These are phyloP conservation scores for Lentinula boryana DNA, from an alignment of 768 basidiomycete species.

Conservation along the genomic window DNA sequence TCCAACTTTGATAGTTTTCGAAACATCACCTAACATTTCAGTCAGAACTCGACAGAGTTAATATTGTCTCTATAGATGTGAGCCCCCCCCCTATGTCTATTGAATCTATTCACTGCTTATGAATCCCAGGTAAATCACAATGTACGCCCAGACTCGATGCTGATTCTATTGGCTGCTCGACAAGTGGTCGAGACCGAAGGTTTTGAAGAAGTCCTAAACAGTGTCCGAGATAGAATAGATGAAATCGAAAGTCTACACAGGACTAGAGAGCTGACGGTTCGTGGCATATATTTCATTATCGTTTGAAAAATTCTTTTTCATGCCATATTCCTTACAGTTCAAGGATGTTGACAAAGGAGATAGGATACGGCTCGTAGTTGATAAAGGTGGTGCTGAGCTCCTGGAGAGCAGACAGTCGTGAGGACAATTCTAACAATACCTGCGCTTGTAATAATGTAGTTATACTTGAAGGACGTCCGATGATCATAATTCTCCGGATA, in stretches of 20 bases:
- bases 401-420: neutral
- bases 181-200: constrained; percentile 68
- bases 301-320: neutral
- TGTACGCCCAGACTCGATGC: constrained; percentile 75
- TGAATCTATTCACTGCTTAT: constrained; percentile 3
- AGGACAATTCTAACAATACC: neutral
- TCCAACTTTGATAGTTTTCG: neutral
- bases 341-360: constrained; percentile 32
- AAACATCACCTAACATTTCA: neutral
- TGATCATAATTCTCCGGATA: too few relatives aligned
- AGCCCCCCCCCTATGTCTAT: constrained; percentile 14
- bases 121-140: constrained; percentile 60
- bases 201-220: constrained; percentile 73
- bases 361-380: constrained; percentile 17
- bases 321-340: constrained; percentile 21
- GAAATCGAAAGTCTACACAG: constrained; percentile 84
- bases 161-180: constrained; percentile 67
- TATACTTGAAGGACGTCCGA: neutral
- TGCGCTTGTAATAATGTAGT: neutral
- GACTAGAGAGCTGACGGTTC: constrained; percentile 69
- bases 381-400: constrained; percentile 26
- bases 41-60: constrained; percentile 57
- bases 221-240: constrained; percentile 71
- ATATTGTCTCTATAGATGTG: constrained; percentile 78
- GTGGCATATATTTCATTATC: constrained; percentile 14